A percentile compares a stretch with the other conserved stretches of the same genome.
These are phyloP conservation scores for Stachybotrys chartarum DNA, from an alignment of 2,329 filamentous ascomycete genomes.

Conservation along the genomic window DNA sequence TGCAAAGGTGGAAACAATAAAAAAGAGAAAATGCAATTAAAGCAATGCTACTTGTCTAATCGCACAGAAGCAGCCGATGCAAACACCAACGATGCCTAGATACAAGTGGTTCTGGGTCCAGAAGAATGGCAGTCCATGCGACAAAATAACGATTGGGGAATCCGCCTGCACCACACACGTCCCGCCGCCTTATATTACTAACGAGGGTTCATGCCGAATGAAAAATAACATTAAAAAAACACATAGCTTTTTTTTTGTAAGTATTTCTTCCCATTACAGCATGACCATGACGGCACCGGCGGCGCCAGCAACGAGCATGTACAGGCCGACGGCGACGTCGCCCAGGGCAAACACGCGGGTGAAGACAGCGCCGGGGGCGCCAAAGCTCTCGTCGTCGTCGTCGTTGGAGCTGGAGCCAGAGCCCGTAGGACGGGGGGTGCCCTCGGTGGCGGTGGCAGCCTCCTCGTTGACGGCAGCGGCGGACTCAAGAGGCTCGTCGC, in stretches of 20 bases:
- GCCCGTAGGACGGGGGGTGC: conserved; percentile 20
- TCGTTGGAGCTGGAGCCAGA: conserved; percentile 8
- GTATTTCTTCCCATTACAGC: conserved; percentile 28
- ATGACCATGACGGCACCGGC: conserved; percentile 47
- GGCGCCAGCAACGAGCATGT: conserved; percentile 43
- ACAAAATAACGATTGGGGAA: not conserved
- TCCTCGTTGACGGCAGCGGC: conserved; percentile 51
- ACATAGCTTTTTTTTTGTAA: conserved; percentile 16
- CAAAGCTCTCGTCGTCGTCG: conserved; percentile 24
- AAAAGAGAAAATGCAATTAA: conserved; percentile 1
- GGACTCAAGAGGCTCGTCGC: conserved; percentile 50
- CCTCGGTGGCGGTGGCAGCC: conserved; percentile 38
- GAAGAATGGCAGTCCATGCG: not conserved
- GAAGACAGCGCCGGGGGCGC: conserved; percentile 26
- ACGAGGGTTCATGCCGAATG: too few relatives aligned
- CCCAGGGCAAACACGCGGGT: conserved; percentile 36
- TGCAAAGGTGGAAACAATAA: not conserved
- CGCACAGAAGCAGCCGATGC: not conserved
- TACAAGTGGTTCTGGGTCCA: not conserved
- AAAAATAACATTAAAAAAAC: not conserved
- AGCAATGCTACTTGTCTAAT: conserved; percentile 1
- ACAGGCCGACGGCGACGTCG: conserved; percentile 40
- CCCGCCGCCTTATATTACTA: too few relatives aligned
- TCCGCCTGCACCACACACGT: too few relatives aligned
- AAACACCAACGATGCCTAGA: conserved; percentile 1